Evolutionary conservation across 2,329 filamentous ascomycete genomes (phyloP), one percentile per base, ranked within the genome.

Genomic region (Triangularia verruculosa): DNA sequence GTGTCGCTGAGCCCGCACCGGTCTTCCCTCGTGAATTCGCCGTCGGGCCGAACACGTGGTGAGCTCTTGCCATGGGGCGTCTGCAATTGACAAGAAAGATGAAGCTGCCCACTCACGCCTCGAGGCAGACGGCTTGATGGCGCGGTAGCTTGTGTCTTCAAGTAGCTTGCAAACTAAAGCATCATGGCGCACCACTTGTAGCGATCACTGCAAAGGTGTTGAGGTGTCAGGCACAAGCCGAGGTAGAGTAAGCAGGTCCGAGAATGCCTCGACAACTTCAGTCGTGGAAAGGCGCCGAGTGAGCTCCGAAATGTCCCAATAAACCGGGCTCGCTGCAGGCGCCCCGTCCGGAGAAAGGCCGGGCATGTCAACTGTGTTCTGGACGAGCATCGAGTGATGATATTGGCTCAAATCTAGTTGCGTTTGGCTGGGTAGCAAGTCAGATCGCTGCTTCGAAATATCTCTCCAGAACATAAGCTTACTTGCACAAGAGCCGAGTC

Each of bases 211-310:
- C 13, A 8, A 3, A 32, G 30, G 8, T 28, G 4, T 51, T 4
- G 43, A n/a, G 43, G 43, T 5, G 9, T 32, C 11, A 32, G 17
- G 34, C 15, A 9, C 15, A 53, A 53, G 51, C 9, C 51, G 51
- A 25, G 12, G 24, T 53, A 27, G 51, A 22, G 32, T 58, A 28
- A 58, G 56, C 56, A 58, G 51, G 15, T 47, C 27, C 32, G 22
- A 43, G 30, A 34, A 47, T 32, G 20, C n/a, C 4, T 11, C 55
- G 43, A 22, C 28, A 43, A 39, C 55, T 57, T 39, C 57, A 52
- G 57, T 25, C 34, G 24, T n/a, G 22, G 39, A 67, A 64, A 59
- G 64, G 55, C 59, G 66, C 66, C 64, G 66, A 67, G 61, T 57
- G 32, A 57, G 47, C 51, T 25, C 66, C 64, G 66, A 66, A 43